Conservation (phyloP, 2,329 filamentous ascomycete species). For the Metarhizium brunneum region DNA sequence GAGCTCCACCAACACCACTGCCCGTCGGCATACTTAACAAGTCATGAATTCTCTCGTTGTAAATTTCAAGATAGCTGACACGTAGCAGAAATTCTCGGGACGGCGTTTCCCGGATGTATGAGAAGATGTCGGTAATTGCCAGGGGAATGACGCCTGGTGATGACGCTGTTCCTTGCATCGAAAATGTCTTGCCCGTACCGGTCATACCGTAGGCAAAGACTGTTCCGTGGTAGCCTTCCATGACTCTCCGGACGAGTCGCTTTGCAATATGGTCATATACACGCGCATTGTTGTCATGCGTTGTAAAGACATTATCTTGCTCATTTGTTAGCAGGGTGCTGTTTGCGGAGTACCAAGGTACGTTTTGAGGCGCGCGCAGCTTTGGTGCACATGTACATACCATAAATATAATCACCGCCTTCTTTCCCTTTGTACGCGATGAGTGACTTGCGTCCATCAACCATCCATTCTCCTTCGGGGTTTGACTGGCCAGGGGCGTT, state of each 20-base stretch:
- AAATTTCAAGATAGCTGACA: slow-evolving; percentile 97
- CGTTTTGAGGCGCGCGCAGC: neutral
- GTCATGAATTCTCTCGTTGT: slow-evolving; percentile 97
- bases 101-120: slow-evolving; percentile 94
- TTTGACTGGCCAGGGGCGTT: slow-evolving; percentile 50
- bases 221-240: slow-evolving; percentile 98
- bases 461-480: slow-evolving; percentile 78
- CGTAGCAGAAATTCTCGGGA: slow-evolving; percentile 88
- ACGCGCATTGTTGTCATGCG: slow-evolving; percentile 85
- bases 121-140: slow-evolving; percentile 98
- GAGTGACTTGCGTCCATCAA: slow-evolving; percentile 74
- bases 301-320: slow-evolving; percentile 94
- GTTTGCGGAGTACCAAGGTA: neutral
- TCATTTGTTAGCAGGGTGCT: neutral
- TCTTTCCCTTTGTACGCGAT: slow-evolving; percentile 82
- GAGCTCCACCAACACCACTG: slow-evolving; percentile 41
- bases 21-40: slow-evolving; percentile 67
- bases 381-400: slow-evolving; percentile 38
- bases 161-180: slow-evolving; percentile 95
- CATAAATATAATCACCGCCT: slow-evolving; percentile 86
- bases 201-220: slow-evolving; percentile 99
- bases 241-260: slow-evolving; percentile 86
- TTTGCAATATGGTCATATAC: slow-evolving; percentile 95
- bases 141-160: slow-evolving; percentile 94
- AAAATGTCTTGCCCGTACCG: slow-evolving; percentile 96